These are phyloP conservation scores for Nidularia pulvinata DNA, from an alignment of 768 basidiomycete species.

Conservation along the genomic window DNA sequence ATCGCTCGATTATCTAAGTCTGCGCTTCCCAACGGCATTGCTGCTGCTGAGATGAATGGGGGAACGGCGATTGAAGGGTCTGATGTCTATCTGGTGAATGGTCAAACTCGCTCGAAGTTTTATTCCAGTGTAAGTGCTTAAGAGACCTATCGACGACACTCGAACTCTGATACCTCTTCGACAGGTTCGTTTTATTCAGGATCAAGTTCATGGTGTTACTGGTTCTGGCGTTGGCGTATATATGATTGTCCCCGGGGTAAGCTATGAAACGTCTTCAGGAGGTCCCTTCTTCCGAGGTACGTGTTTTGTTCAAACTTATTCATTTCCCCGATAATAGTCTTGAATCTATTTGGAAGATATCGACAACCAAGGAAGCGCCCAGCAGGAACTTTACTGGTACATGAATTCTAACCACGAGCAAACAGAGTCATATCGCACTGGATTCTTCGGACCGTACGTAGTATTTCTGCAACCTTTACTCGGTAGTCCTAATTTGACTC, in stretches of 20 bases:
- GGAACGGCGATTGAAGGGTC: constrained; percentile 45
- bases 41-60: constrained; percentile 35
- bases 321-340: background rate
- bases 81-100: constrained; percentile 41
- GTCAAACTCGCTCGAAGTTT: constrained; percentile 49
- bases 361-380: constrained; percentile 42
- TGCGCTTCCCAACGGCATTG: constrained; percentile 34
- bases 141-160: background rate
- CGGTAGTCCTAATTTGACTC: constrained; percentile 1
- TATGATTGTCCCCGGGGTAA: constrained; percentile 41
- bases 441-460: constrained; percentile 46
- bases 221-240: constrained; percentile 42
- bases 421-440: constrained; percentile 40
- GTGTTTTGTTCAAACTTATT: background rate
- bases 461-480: background rate
- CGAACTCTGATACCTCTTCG: background rate
- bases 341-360: constrained; percentile 27
- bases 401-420: constrained; percentile 49
- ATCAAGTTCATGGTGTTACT: constrained; percentile 49
- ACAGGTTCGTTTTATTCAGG: constrained; percentile 46
- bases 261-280: constrained; percentile 46
- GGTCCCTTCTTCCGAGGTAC: constrained; percentile 48
- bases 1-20: constrained; percentile 44
- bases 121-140: constrained; percentile 35
- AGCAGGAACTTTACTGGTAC: constrained; percentile 49